Percentiles rank a stretch among this genome's conserved stretches.
phyloP scores from a whole-genome alignment of 2,329 filamentous ascomycete genomes.

The Ophiocordyceps robertsii region DNA sequence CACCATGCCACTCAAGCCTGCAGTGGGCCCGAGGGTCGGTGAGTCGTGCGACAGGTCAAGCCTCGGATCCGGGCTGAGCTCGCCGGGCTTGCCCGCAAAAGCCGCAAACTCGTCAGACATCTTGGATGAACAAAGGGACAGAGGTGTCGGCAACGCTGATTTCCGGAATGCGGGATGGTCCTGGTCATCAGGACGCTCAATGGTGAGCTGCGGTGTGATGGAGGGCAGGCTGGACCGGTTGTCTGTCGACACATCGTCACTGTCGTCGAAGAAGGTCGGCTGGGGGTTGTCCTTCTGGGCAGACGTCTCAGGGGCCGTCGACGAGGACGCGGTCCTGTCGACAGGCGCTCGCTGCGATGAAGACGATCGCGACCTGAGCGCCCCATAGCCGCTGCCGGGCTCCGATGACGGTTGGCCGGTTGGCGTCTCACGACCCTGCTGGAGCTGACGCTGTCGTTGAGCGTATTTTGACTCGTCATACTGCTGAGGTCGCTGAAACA shows the following conservation, averaged over 20 bases:
- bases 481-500: conserved; percentile 58
- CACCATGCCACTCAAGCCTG: conserved; percentile 67
- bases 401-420: conserved; percentile 30
- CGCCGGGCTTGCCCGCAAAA: conserved; percentile 10
- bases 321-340: conserved; percentile 18
- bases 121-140: conserved; percentile 18
- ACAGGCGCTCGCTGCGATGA: conserved; percentile 24
- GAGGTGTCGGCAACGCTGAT: conserved; percentile 28
- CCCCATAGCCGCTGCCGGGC: conserved; percentile 26
- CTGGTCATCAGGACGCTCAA: conserved; percentile 35
- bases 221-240: conserved; percentile 3
- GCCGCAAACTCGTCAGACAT: conserved; percentile 12
- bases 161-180: conserved; percentile 42
- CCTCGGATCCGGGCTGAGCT: conserved; percentile 3
- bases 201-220: conserved; percentile 20
- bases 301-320: conserved; percentile 12
- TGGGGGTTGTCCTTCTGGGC: conserved; percentile 18
- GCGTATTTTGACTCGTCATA: conserved; percentile 81
- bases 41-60: conserved; percentile 43
- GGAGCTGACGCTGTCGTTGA: conserved; percentile 69
- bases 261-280: conserved; percentile 31
- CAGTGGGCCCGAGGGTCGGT: conserved; percentile 59
- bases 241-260: conserved; percentile 21
- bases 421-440: conserved; percentile 57
- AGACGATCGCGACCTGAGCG: conserved; percentile 31